Base-by-base conservation (phyloP, 2,329 filamentous ascomycete species). In the Phaeophleospora eucalypticola region DNA sequence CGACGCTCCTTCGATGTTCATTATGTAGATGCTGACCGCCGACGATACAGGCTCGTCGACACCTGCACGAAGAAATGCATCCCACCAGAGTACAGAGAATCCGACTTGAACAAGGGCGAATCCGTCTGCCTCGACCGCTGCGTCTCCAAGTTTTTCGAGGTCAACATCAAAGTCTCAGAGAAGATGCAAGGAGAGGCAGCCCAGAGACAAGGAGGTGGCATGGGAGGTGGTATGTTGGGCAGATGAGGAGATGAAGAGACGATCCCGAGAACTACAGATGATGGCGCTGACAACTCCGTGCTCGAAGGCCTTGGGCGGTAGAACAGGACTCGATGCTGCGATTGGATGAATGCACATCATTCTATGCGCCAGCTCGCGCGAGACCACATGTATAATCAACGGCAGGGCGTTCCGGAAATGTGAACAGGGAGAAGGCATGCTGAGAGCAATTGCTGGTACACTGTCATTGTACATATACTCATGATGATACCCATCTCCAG, bases 31-130 rank as follows among this genome's bases (percentile, higher is more conserved):
- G 32, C 54, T 56, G 21, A 43, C 21, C 2, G 2, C n/a, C 9
- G 21, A 14, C 18, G 19, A 2, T 21, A 16, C 42, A 67, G 64
- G 59, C 81, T 97, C 55, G 84, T 89, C 64, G 83, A 88, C 71
- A 87, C 88, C 54, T 98, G 93, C 81, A 83, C 87, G 59, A 83
- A 86, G 68, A 98, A 98, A 78, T 98, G 93, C 74, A 81, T 98
- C 60, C 91, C 91, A 53, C 78, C 76, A 65, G 83, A 91, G 63
- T 98, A 97, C 82, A 89, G 89, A 69, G 93, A 98, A 76, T 83
- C 81, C 69, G 91, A 98, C 62, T 83, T 98, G 65, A 95, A 96
- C 82, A 98, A 98, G 77, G 94, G 90, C 78, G 93, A 98, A 74
- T 89, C 86, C 60, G 93, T 98, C 62, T 98, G 94, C 76, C 83